Base-by-base conservation (phyloP, 2,329 filamentous ascomycete species). In the Ascochyta koolunga region DNA sequence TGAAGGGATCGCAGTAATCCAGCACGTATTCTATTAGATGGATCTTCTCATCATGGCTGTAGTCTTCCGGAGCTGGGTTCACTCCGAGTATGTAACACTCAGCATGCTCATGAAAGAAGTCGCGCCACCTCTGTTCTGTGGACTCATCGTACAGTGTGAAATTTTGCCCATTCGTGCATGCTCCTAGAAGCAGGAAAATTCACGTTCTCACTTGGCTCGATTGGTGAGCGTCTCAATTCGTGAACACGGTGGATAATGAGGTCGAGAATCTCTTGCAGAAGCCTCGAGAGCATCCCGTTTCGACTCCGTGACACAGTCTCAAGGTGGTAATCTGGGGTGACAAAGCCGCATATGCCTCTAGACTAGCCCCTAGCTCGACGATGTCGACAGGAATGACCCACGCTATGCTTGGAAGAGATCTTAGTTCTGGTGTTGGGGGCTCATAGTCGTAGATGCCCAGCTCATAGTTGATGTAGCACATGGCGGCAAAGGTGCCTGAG, bases 231-330 rank as follows among this genome's bases (percentile, higher is more conserved):
- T 50, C 21, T 15, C 39, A 3, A 21, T n/a, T 39, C 5, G 11
- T 52, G 47, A 10, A 33, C 15, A 8, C 41, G 19, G 29, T 27
- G 41, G 15, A 58, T 45, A 27, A 58, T 43, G 1, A 54, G 42
- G 7, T 59, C 58, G 7, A 60, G 36, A 5, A 62, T 31, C 13
- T 60, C 58, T 25, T 58, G 52, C 1, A 54, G 46, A 1, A 58
- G 35, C 5, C 15, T 24, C 2, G 49, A 50, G 0, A 62, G 49
- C 5, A 42, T n/a, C 5, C n/a, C 33, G 15, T 13, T 4, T 50
- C 25, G 18, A 54, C 53, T 3, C 57, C 41, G 48, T 60, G 58
- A 27, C 49, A 52, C 5, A 60, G 46, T 1, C 60, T 48, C 3
- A 62, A 15, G 0, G 27, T 41, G 4, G 21, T 33, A 5, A 40